Conservation (phyloP, 441 rosid species). For the Bruguiera hainesii region DNA sequence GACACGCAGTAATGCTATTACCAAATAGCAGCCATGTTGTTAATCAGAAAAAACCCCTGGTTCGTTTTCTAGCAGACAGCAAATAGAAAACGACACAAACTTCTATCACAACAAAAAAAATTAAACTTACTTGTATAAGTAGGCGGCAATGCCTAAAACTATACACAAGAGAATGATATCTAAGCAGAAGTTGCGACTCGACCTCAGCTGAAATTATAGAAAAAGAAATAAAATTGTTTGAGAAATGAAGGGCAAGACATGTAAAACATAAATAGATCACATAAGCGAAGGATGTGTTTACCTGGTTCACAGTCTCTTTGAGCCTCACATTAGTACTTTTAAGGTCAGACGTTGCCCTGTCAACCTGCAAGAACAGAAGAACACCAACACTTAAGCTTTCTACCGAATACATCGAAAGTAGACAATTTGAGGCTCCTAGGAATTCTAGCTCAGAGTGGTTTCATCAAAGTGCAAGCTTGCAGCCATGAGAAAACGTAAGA, state of each 20-base stretch:
- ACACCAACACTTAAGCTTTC: neutral
- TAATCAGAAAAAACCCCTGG: neutral
- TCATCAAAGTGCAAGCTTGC: neutral
- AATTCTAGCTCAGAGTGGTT: neutral
- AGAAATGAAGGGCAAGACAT: constrained; percentile 13
- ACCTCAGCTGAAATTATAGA: constrained; percentile 66
- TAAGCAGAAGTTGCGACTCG: constrained; percentile 93
- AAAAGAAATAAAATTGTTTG: constrained; percentile 2
- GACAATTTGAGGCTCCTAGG: neutral
- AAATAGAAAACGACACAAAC: neutral
- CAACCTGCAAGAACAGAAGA: constrained; percentile 53
- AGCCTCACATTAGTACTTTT: constrained; percentile 93
- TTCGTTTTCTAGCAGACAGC: neutral
- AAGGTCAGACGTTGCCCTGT: constrained; percentile 81
- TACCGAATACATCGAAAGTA: neutral
- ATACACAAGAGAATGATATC: constrained; percentile 75
- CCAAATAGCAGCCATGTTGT: neutral
- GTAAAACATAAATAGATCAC: neutral
- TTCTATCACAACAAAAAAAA: neutral
- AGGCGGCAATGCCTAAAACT: constrained; percentile 87
- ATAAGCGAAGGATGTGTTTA: constrained; percentile 17
- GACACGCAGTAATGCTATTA: neutral
- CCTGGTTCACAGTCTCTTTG: constrained; percentile 84
- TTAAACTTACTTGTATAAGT: constrained; percentile 80
- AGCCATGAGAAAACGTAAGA: neutral